Base-by-base conservation (phyloP, 139 green algal species). In the Ettlia oleoabundans region DNA sequence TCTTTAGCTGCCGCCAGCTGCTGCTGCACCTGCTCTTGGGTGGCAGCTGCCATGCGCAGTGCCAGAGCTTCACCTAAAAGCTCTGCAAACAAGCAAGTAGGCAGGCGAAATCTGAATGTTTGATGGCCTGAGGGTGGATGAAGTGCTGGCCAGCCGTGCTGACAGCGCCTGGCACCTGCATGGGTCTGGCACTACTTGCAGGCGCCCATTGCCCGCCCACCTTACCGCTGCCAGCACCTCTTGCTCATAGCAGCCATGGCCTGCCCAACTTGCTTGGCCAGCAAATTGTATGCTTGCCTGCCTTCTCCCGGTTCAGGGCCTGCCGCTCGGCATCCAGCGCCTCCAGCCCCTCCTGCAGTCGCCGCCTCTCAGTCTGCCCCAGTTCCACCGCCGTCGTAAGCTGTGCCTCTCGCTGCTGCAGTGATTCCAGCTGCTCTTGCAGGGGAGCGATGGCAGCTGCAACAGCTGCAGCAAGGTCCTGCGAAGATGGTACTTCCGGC, bases 271-370 rank as follows among this genome's bases (percentile, higher is more conserved):
- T n/a, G n/a, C n/a, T n/a, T n/a, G n/a, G n/a, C n/a, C n/a, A n/a
- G n/a, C n/a, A n/a, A n/a, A n/a, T n/a, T n/a, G n/a, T n/a, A n/a
- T n/a, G n/a, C 47, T 58, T 15, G 47, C 52, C 80, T 2, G 84
- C 84, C 70, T 88, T 88, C 62, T 88, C 84, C 32, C 84, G 79
- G 70, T 88, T 71, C 61, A 88, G 64, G 33, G 28, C 26, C 65
- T 78, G 55, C 19, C 80, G 40, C 51, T 88, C 79, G 7, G 30
- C 69, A 24, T 86, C 80, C 58, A 83, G 32, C 0, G 47, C 42
- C 41, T 88, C 84, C 64, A 88, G 51, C 15, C 30, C 76, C 33
- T 40, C 15, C 41, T 77, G 75, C 58, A 75, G 41, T 7, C n/a
- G 61, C 55, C 43, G 43, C 47, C 51, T 67, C 41, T 75, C 81